Base-by-base conservation (phyloP, 78 protist genomes). In the Guillardia theta region DNA sequence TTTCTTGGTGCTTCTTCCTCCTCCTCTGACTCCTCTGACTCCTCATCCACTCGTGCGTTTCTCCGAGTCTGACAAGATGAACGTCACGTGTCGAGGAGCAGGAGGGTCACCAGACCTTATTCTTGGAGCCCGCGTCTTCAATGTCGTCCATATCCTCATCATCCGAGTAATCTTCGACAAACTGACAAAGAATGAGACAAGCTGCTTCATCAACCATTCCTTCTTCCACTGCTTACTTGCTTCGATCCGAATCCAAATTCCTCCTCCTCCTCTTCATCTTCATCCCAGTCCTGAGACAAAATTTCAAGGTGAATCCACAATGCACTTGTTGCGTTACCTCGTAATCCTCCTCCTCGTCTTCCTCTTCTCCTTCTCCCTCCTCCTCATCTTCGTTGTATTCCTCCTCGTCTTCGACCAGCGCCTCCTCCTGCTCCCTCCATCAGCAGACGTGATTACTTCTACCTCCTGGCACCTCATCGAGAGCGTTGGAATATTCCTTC, bases 401-500 rank as follows among this genome's bases (percentile, higher is more conserved):
- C 90, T 2, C 50, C 90, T 78, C 90, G 33, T 2, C 90, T 30
- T 78, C 50, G 30, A 36, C 90, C 90, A 43, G 24, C 90, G 5
- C 39, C 48, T 43, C 90, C 90, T 43, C 90, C 90, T 43, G 43
- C 37, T 78, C 90, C 48, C 90, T 3, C 12, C 18, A 37, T 10
- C 5, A 15, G 45, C 78, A 5, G 36, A 15, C 27, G 47, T 70
- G 45, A 15, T 15, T 4, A 27, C 87, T 1, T 70, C 3, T 10
- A 70, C 44, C 47, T 10, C 0, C 39, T 10, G 27, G 12, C 9
- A 70, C 95, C 53, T 90, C 70, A 41, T 95, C 95, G 46, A 96
- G 95, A 27, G 62, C 94, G n/a, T 70, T 76, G 80, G 92, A 94
- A 37, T 93, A 96, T 27, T 93, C 94, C 22, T 39, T 0, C 95